phyloP scores from a whole-genome alignment of 2,329 filamentous ascomycete species.

The Endoconidiophora laricicola region DNA sequence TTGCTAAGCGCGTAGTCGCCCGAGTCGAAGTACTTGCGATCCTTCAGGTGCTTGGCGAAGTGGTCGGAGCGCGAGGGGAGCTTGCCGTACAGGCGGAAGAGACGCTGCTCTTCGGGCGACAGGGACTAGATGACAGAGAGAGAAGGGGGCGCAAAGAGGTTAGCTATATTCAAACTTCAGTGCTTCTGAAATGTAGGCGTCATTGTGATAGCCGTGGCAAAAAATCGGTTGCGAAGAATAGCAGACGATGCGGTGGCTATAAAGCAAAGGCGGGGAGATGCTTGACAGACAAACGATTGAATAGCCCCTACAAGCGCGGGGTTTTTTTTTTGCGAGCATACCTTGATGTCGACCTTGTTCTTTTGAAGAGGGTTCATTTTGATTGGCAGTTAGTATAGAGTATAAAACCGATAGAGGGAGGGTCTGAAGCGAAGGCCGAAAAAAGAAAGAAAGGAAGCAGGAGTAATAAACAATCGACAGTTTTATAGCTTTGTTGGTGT shows the following conservation, averaged over 20 bases:
- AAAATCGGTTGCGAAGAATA: not conserved
- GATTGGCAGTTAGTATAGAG: constrained; percentile 13
- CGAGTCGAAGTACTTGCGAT: constrained; percentile 97
- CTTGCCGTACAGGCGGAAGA: constrained; percentile 96
- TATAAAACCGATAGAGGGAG: not conserved
- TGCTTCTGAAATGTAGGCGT: not conserved
- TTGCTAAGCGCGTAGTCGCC: constrained; percentile 94
- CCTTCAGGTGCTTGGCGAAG: constrained; percentile 95
- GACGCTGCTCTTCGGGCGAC: constrained; percentile 83
- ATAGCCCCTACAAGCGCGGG: not conserved
- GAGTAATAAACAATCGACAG: not conserved
- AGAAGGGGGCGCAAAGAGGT: constrained; percentile 6
- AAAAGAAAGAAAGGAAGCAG: not conserved
- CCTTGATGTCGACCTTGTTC: constrained; percentile 94
- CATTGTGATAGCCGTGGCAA: not conserved
- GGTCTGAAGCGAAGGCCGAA: not conserved
- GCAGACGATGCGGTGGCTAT: not conserved
- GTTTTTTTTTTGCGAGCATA: constrained; percentile 23
- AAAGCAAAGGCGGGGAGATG: not conserved
- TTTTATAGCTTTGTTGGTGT: not conserved
- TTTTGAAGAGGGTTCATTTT: constrained; percentile 92
- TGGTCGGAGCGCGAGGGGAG: constrained; percentile 91
- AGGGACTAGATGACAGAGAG: constrained; percentile 46
- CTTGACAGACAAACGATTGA: constrained; percentile 4
- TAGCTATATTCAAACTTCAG: constrained; percentile 2